These are phyloP conservation scores for Durio zibethinus DNA, from an alignment of 345 rosid species.

Conservation along the genomic window DNA sequence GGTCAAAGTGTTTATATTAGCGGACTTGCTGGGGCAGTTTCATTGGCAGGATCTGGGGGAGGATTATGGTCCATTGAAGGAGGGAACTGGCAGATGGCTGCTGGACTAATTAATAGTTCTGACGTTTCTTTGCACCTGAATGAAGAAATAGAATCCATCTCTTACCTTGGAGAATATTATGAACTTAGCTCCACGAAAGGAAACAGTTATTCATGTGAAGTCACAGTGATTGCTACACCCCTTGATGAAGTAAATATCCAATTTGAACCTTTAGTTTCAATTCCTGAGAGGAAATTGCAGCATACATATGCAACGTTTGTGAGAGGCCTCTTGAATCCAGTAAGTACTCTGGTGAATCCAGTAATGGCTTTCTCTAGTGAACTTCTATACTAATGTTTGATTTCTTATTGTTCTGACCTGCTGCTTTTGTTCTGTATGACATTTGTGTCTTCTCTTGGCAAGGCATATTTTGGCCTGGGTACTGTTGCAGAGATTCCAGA, in stretches of 20 bases:
- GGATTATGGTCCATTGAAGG: slow-evolving; percentile 89
- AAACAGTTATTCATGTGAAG: slow-evolving; percentile 57
- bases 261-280: slow-evolving; percentile 56
- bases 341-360: slow-evolving; percentile 33
- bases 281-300: slow-evolving; percentile 78
- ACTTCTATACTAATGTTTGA: not conserved
- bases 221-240: slow-evolving; percentile 73
- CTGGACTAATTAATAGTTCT: slow-evolving; percentile 64
- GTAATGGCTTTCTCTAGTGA: not conserved
- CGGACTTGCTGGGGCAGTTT: slow-evolving; percentile 96
- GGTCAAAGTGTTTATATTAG: slow-evolving; percentile 82
- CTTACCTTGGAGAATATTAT: slow-evolving; percentile 54
- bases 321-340: slow-evolving; percentile 84
- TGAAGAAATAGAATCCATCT: slow-evolving; percentile 66
- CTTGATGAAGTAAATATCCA: slow-evolving; percentile 68
- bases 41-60: slow-evolving; percentile 90
- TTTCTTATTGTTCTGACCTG: not conserved
- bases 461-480: slow-evolving; percentile 77
- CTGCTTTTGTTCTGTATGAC: slow-evolving; percentile 1
- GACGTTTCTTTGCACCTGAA: slow-evolving; percentile 62
- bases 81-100: slow-evolving; percentile 97
- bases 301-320: slow-evolving; percentile 93
- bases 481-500: slow-evolving; percentile 59
- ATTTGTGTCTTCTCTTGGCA: slow-evolving; percentile 21
- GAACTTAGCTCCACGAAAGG: slow-evolving; percentile 80